Conservation (phyloP, 352 stramenopile genomes). For the Phytophthora cactorum region DNA sequence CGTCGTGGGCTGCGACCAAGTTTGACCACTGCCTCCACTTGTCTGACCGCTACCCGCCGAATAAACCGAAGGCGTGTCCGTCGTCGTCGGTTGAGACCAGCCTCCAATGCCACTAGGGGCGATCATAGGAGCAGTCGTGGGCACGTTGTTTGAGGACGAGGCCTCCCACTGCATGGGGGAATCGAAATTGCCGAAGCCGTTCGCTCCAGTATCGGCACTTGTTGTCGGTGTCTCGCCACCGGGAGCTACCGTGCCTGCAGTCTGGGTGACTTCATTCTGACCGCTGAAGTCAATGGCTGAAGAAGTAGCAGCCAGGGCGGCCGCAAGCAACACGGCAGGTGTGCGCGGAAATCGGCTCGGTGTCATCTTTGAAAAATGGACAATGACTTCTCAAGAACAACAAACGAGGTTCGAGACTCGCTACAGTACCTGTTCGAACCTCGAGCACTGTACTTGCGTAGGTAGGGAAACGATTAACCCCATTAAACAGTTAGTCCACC, state of each 20-base stretch:
- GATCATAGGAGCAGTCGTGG: neutral
- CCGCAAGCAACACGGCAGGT: slow-evolving; percentile 5
- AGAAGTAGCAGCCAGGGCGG: slow-evolving; percentile 8
- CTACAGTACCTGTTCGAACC: too few relatives aligned
- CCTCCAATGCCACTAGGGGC: slow-evolving; percentile 6
- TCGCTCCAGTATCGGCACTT: slow-evolving; percentile 1
- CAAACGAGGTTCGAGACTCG: neutral
- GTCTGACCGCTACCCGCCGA: slow-evolving; percentile 9
- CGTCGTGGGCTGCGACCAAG: slow-evolving; percentile 11
- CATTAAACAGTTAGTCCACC: too few relatives aligned
- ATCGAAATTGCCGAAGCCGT: slow-evolving; percentile 18
- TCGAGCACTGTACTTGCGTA: too few relatives aligned
- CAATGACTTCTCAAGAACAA: slow-evolving; percentile 8
- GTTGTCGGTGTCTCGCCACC: neutral
- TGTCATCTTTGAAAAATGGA: slow-evolving; percentile 5
- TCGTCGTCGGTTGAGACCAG: slow-evolving; percentile 14
- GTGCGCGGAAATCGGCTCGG: slow-evolving; percentile 9
- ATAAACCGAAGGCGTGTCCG: slow-evolving; percentile 14
- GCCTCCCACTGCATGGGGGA: slow-evolving; percentile 7
- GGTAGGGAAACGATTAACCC: too few relatives aligned
- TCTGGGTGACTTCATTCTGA: slow-evolving; percentile 12
- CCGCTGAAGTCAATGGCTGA: slow-evolving; percentile 15
- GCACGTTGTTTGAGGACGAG: neutral
- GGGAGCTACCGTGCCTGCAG: too few relatives aligned
- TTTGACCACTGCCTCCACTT: slow-evolving; percentile 10